Evolutionary conservation across 1,139 yeast genomes (phyloP), one percentile per base, ranked within the genome.

Genomic region (Pichiaceae sp.): DNA sequence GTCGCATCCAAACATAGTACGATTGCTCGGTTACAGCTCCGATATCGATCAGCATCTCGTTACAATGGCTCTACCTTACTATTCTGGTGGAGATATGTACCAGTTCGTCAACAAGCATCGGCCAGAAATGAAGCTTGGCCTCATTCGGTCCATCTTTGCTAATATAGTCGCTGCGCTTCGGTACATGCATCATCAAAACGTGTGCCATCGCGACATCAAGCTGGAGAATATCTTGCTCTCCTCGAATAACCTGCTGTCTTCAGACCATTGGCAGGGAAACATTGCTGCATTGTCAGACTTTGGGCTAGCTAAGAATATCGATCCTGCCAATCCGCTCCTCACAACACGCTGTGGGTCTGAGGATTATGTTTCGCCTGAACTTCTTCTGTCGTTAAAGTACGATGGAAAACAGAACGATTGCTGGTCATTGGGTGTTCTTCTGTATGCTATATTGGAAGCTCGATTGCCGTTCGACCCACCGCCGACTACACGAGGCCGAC

Each of bases 281-380:
- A 25, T 14, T 15, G 70, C 78, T 1, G 78, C 83, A 27, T 57
- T 91, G 31, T 80, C 95, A 0, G 98, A 91, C 62, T 78, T 91
- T 59, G 98, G 98, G 0, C 68, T 91, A 20, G 81, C 95, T 12
- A 78, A 86, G 48, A 64, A 67, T 38, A 68, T 89, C 17, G 73
- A 71, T 34, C 70, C 72, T 1, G 65, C 62, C 0, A 66, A 72
- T 43, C 85, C 87, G 29, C 49, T 80, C 39, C 66, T 93, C 21
- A 68, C 81, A 2, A 89, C 97, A 1, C 63, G 97, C 41, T 91
- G 98, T 59, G 98, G 98, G 0, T 83, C 95, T 1, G 96, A 86
- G 46, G 97, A 91, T 56, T 91, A 91, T 49, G 95, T 91, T 2
- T 79, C 96, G 0, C 98, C 97, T 0, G 98, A 91, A 56, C 63